Conservation (phyloP, 2,329 filamentous ascomycete genomes). For the Graphilbum sp. region DNA sequence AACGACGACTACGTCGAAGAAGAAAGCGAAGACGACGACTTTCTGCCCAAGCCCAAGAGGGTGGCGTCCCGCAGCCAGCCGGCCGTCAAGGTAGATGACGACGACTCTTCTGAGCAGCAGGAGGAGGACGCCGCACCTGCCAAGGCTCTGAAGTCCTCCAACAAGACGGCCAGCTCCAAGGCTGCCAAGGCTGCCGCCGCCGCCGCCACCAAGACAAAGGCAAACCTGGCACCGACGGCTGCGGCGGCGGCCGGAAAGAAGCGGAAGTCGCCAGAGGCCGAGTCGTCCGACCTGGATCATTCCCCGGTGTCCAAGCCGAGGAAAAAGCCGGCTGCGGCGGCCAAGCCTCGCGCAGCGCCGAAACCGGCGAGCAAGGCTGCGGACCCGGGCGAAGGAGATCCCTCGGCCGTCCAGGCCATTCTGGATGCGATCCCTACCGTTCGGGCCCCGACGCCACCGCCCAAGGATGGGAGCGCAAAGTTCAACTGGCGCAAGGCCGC, state of each 20-base stretch:
- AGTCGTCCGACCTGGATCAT: slow-evolving; percentile 39
- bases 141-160: background rate
- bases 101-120: no score
- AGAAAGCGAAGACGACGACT: slow-evolving; percentile 53
- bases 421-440: slow-evolving; percentile 77
- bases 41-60: slow-evolving; percentile 42
- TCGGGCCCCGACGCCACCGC: slow-evolving; percentile 67
- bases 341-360: slow-evolving; percentile 5
- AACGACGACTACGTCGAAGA: slow-evolving; percentile 63
- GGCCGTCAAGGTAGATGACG: slow-evolving; percentile 17
- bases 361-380: slow-evolving; percentile 26
- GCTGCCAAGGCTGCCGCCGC: background rate
- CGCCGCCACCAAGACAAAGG: no score
- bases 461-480: slow-evolving; percentile 51
- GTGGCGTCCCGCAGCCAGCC: slow-evolving; percentile 26
- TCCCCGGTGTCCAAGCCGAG: slow-evolving; percentile 26
- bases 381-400: slow-evolving; percentile 51
- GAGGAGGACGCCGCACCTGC: slow-evolving; percentile 9
- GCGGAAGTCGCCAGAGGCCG: slow-evolving; percentile 38
- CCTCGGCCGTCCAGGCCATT: slow-evolving; percentile 62
- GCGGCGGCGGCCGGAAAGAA: slow-evolving; percentile 24
- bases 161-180: background rate
- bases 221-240: background rate
- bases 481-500: slow-evolving; percentile 60
- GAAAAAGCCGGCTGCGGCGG: slow-evolving; percentile 37